Percentiles rank a stretch among this genome's conserved stretches.
Evolutionary conservation across 1,284 basidiomycete genomes (phyloP).

Genomic region (Ustilago cynodontis): DNA sequence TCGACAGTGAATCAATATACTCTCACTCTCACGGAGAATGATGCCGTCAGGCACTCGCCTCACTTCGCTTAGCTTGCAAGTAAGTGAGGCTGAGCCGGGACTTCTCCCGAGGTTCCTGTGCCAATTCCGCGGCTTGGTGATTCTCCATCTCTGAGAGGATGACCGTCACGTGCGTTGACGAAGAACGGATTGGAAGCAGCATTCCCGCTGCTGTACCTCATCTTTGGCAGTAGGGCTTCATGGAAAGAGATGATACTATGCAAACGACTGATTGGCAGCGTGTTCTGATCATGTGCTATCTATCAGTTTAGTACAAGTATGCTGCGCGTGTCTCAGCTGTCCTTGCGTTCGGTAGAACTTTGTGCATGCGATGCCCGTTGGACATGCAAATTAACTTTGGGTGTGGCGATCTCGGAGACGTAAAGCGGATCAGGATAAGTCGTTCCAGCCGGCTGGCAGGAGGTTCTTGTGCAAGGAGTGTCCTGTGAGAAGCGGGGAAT

Average conservation of each 20-base stretch:
- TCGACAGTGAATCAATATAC: neutral
- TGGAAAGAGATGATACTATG: neutral
- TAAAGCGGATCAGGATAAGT: neutral
- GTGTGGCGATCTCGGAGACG: slow-evolving; percentile 3
- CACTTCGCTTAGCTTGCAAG: neutral
- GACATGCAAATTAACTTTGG: neutral
- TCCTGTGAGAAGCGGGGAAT: neutral
- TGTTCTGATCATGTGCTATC: neutral
- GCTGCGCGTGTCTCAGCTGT: slow-evolving; percentile 7
- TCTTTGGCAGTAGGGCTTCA: too few species aligned
- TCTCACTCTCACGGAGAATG: neutral
- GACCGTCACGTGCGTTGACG: neutral
- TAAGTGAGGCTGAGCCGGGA: neutral
- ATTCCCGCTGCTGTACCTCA: neutral
- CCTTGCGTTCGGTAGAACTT: slow-evolving; percentile 7
- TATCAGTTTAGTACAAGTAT: too few species aligned
- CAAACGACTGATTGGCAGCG: neutral
- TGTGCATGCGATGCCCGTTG: neutral
- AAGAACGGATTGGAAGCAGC: neutral
- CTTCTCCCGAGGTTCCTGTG: neutral
- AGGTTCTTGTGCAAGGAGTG: neutral
- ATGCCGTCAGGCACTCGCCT: neutral
- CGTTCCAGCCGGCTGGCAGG: neutral
- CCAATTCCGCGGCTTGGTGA: neutral
- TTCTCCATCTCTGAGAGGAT: neutral